phyloP scores from a whole-genome alignment of 1,139 yeast species.

The Suzukiozyma palmioleophila region DNA sequence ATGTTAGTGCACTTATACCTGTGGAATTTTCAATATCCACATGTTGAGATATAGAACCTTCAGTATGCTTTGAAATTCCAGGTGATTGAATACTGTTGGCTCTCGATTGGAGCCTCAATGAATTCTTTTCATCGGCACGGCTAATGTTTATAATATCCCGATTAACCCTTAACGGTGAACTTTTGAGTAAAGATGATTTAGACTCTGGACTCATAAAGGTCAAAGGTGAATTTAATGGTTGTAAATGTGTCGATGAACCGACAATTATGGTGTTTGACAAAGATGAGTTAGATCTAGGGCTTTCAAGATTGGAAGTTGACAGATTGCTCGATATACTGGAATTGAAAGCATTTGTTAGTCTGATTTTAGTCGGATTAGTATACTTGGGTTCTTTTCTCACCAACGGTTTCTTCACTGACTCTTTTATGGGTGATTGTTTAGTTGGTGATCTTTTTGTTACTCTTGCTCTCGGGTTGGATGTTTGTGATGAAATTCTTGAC shows the following conservation, averaged over 20 bases:
- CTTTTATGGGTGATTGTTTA: conserved; percentile 4
- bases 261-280: conserved; percentile 9
- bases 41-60: not conserved
- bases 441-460: conserved; percentile 5
- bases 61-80: too few relatives aligned
- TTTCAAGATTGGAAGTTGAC: conserved; percentile 12
- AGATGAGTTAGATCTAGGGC: conserved; percentile 14
- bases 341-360: conserved; percentile 17
- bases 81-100: too few relatives aligned
- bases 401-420: conserved; percentile 1
- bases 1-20: conserved; percentile 19
- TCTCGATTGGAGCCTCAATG: too few relatives aligned
- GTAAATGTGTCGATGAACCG: conserved; percentile 17
- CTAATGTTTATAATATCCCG: not conserved
- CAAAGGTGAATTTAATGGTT: conserved; percentile 31
- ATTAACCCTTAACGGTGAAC: conserved; percentile 1
- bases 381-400: conserved; percentile 5
- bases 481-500: conserved; percentile 5
- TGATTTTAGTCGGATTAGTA: conserved; percentile 15
- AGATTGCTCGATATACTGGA: conserved; percentile 11
- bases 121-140: too few relatives aligned
- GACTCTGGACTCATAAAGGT: conserved; percentile 1
- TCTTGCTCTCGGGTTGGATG: conserved; percentile 1
- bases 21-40: conserved; percentile 1
- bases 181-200: not conserved